Conservation (phyloP, 2,329 filamentous ascomycete genomes). For the Dissoconium aciculare region DNA sequence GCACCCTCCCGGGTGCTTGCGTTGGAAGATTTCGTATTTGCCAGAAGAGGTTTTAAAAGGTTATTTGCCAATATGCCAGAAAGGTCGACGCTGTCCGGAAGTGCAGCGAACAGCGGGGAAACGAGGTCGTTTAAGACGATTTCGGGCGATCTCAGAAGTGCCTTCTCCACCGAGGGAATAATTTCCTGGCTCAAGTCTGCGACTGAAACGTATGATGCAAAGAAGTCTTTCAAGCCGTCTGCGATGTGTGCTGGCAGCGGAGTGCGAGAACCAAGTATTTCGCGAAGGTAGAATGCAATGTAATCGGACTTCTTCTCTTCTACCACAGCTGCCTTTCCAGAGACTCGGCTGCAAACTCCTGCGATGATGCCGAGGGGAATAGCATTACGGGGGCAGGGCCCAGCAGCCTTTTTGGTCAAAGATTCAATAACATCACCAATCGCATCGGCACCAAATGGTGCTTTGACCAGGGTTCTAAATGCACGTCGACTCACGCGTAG, state of each 20-base stretch:
- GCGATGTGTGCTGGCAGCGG: slow-evolving; percentile 58
- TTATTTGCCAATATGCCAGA: slow-evolving; percentile 56
- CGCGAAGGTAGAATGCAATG: slow-evolving; percentile 69
- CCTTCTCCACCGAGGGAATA: slow-evolving; percentile 73
- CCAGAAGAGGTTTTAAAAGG: slow-evolving; percentile 73
- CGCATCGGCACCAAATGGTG: slow-evolving; percentile 43
- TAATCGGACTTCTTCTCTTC: slow-evolving; percentile 54
- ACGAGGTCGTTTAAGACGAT: slow-evolving; percentile 70
- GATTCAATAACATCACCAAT: slow-evolving; percentile 48
- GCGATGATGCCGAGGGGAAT: slow-evolving; percentile 72
- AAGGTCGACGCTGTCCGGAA: slow-evolving; percentile 60
- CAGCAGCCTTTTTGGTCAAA: slow-evolving; percentile 52
- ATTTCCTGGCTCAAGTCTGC: slow-evolving; percentile 65
- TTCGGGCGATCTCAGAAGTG: slow-evolving; percentile 76
- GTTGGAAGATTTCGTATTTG: slow-evolving; percentile 85
- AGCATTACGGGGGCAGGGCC: slow-evolving; percentile 54
- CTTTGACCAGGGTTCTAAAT: slow-evolving; percentile 56
- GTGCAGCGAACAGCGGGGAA: slow-evolving; percentile 52
- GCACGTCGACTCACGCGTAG: slow-evolving; percentile 65
- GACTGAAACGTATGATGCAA: slow-evolving; percentile 53
- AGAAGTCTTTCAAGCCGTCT: slow-evolving; percentile 66
- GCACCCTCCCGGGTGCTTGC: slow-evolving; percentile 59
- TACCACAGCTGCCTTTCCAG: slow-evolving; percentile 46
- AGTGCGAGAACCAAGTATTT: slow-evolving; percentile 66
- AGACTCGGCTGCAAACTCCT: slow-evolving; percentile 65